A percentile compares a stretch with the other conserved stretches of the same genome.
These are phyloP conservation scores for Pinus taeda DNA, from an alignment of 75 land plant genomes.

Conservation along the genomic window DNA sequence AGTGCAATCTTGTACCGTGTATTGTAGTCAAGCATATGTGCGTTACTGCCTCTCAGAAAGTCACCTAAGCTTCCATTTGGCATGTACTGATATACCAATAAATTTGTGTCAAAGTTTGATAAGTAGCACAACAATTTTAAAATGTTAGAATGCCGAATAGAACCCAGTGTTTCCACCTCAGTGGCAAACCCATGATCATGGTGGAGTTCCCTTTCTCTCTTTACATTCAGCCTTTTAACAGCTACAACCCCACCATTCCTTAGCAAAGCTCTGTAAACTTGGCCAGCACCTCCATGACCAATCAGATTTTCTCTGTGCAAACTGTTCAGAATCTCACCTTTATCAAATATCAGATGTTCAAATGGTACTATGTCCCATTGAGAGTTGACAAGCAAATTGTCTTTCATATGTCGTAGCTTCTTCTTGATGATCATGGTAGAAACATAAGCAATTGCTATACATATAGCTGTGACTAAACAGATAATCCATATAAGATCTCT, in stretches of 20 bases:
- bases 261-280: constrained; percentile 35
- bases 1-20: constrained; percentile 18
- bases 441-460: neutral
- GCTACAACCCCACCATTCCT: constrained; percentile 33
- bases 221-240: constrained; percentile 31
- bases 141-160: constrained; percentile 31
- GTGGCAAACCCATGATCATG: constrained; percentile 11
- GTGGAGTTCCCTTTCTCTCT: neutral
- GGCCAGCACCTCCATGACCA: constrained; percentile 39
- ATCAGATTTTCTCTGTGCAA: constrained; percentile 34
- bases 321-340: constrained; percentile 19
- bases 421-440: constrained; percentile 4
- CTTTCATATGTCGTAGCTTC: constrained; percentile 1
- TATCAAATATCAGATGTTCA: constrained; percentile 18
- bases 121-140: constrained; percentile 33
- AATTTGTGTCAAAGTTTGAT: constrained; percentile 24
- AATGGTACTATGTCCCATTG: constrained; percentile 12
- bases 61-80: constrained; percentile 44
- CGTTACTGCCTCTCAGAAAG: constrained; percentile 18
- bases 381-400: neutral
- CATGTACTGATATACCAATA: constrained; percentile 44
- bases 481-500: constrained; percentile 6
- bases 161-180: constrained; percentile 31
- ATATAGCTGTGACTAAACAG: constrained; percentile 2
- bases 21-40: constrained; percentile 15